Conservation (phyloP, 768 basidiomycete genomes). For the Calocybe cyanea region DNA sequence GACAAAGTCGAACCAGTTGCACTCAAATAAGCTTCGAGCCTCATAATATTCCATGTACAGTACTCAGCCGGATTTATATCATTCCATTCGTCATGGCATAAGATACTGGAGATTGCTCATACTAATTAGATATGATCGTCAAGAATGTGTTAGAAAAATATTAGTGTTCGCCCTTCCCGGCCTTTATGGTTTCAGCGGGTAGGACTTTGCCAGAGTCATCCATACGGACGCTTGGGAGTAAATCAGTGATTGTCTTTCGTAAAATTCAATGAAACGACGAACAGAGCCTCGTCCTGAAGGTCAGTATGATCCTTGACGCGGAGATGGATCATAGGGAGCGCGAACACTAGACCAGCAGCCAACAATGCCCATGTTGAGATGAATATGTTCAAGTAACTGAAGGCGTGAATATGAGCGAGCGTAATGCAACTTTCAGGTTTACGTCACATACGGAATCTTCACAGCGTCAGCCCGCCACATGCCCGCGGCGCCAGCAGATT, state of each 20-base stretch:
- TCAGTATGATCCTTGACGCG: conserved; percentile 62
- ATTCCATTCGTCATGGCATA: too few relatives aligned
- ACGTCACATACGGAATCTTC: conserved; percentile 46
- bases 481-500: conserved; percentile 75
- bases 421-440: neutral
- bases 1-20: too few relatives aligned
- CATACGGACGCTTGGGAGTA: conserved; percentile 31
- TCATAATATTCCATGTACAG: too few relatives aligned
- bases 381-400: conserved; percentile 67
- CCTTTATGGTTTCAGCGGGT: conserved; percentile 1
- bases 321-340: conserved; percentile 71
- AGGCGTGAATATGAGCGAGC: neutral
- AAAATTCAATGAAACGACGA: conserved; percentile 20
- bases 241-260: neutral
- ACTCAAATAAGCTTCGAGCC: too few relatives aligned
- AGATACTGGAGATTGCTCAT: too few relatives aligned
- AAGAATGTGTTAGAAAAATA: too few relatives aligned
- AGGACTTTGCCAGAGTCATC: conserved; percentile 27
- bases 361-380: conserved; percentile 70
- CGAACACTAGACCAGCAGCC: conserved; percentile 56
- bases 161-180: neutral
- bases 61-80: too few relatives aligned
- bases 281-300: conserved; percentile 50
- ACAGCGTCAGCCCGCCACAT: conserved; percentile 69
- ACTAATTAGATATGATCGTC: too few relatives aligned